These are phyloP conservation scores for Viola pubescens DNA, from an alignment of 441 rosid genomes.

Conservation along the genomic window DNA sequence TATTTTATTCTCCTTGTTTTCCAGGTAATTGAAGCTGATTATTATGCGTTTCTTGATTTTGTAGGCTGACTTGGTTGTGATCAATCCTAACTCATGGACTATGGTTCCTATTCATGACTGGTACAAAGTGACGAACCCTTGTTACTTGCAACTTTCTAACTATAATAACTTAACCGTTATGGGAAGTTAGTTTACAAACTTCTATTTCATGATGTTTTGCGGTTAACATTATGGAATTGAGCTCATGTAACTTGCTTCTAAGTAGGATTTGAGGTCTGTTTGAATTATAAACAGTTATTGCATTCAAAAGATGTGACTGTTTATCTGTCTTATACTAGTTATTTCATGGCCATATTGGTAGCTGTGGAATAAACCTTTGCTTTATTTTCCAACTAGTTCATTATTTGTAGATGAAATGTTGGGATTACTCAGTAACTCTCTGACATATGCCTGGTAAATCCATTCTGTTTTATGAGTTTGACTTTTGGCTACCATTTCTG, in stretches of 20 bases:
- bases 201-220: neutral
- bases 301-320: neutral
- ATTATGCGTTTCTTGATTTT: constrained; percentile 13
- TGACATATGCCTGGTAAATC: neutral
- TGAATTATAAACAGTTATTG: constrained; percentile 5
- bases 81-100: constrained; percentile 48
- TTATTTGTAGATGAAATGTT: too few species aligned
- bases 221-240: neutral
- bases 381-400: too few species aligned
- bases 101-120: constrained; percentile 65
- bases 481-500: constrained; percentile 3
- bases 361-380: too few species aligned
- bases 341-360: too few species aligned
- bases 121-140: constrained; percentile 23
- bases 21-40: constrained; percentile 10
- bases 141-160: too few species aligned
- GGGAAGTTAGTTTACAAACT: neutral
- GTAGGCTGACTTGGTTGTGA: constrained; percentile 62
- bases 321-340: too few species aligned
- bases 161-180: neutral
- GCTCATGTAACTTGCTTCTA: neutral
- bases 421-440: too few species aligned
- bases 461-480: neutral
- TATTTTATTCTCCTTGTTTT: constrained; percentile 1
- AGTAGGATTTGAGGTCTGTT: neutral